A percentile compares a stretch with the other conserved stretches of the same genome.
Conservation (phyloP, 176 grass and related monocot species). For the Sorghum bicolor region DNA sequence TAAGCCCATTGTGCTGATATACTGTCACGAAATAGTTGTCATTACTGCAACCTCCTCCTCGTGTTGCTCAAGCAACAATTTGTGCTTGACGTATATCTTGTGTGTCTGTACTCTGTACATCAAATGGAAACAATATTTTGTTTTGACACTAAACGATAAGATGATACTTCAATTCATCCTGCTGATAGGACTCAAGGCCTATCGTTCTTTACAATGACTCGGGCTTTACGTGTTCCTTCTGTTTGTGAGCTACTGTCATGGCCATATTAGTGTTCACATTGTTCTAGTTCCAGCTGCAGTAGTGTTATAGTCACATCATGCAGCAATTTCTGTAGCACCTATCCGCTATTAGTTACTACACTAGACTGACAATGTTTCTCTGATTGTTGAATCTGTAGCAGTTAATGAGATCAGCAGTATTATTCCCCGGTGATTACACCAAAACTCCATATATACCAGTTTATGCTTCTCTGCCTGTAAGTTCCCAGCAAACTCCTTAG, state of each 20-base stretch:
- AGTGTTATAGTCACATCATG: neutral
- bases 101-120: neutral
- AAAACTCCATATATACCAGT: constrained; percentile 82
- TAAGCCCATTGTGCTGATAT: neutral
- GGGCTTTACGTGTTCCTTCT: neutral
- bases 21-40: neutral
- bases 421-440: constrained; percentile 50
- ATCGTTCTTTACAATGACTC: neutral
- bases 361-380: neutral
- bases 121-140: neutral
- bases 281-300: constrained; percentile 2
- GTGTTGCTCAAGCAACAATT: neutral
- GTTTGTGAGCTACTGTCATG: neutral
- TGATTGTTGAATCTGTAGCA: constrained; percentile 36
- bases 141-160: neutral
- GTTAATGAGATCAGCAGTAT: constrained; percentile 53
- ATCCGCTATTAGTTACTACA: neutral
- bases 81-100: neutral
- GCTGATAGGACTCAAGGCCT: neutral
- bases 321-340: neutral
- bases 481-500: constrained; percentile 20
- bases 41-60: neutral
- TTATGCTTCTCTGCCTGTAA: constrained; percentile 78
- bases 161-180: neutral
- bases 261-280: neutral